Conservation (phyloP, 148 eudicot genomes). For the Simmondsia chinensis region DNA sequence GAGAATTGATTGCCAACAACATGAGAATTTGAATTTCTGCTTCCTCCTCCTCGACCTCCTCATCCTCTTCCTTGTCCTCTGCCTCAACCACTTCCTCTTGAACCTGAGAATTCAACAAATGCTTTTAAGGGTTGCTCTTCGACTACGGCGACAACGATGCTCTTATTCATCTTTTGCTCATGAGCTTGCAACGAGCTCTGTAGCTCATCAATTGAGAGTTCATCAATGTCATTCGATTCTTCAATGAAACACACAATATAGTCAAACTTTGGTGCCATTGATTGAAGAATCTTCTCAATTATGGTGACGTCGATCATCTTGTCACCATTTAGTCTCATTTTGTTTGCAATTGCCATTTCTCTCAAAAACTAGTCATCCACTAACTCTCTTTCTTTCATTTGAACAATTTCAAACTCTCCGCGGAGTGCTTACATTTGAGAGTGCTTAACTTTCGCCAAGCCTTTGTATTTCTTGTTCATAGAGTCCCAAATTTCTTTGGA, state of each 20-base stretch:
- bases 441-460: not conserved
- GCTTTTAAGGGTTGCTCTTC: conserved; percentile 12
- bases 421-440: not conserved
- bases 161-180: conserved; percentile 11
- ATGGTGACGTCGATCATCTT: too few species aligned
- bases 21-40: not conserved
- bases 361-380: conserved; percentile 1
- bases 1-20: not conserved
- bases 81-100: conserved; percentile 12
- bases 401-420: conserved; percentile 1
- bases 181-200: conserved; percentile 10
- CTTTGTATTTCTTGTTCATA: conserved; percentile 13
- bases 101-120: not conserved
- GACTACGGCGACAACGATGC: not conserved
- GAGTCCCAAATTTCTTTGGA: conserved; percentile 6
- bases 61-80: conserved; percentile 2
- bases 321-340: conserved; percentile 6
- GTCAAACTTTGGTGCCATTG: conserved; percentile 6
- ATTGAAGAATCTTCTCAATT: conserved; percentile 9
- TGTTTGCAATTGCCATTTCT: conserved; percentile 4
- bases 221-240: conserved; percentile 13
- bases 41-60: not conserved
- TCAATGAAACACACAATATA: conserved; percentile 9
- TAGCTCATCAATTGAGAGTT: conserved; percentile 12
- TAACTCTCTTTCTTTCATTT: conserved; percentile 5